A percentile compares a stretch with the other conserved stretches of the same genome.
phyloP scores from a whole-genome alignment of 768 basidiomycete genomes.

The Boletus rubropictus region DNA sequence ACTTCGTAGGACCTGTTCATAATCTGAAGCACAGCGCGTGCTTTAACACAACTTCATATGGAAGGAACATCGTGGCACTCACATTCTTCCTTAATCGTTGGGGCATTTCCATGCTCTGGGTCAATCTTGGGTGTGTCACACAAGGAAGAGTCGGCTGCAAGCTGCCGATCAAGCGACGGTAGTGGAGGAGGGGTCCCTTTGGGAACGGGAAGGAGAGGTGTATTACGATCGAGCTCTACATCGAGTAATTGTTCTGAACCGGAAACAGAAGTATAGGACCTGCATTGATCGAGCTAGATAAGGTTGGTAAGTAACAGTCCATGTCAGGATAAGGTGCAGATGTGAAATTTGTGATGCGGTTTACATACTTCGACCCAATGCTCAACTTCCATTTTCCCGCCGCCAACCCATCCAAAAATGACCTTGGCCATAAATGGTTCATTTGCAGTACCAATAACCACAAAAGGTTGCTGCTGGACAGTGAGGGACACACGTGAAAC shows the following conservation, averaged over 20 bases:
- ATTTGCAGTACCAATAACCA: conserved; percentile 37
- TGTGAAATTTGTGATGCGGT: not conserved
- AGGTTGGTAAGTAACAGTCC: not conserved
- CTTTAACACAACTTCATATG: not conserved
- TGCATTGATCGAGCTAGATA: conserved; percentile 41
- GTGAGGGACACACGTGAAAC: conserved; percentile 30
- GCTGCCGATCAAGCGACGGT: conserved; percentile 27
- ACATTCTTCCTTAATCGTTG: conserved; percentile 16
- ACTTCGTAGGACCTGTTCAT: conserved; percentile 29
- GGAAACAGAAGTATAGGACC: conserved; percentile 29
- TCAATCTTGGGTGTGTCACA: conserved; percentile 1
- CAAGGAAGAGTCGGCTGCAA: not conserved
- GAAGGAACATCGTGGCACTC: conserved; percentile 1
- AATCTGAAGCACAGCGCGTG: conserved; percentile 26
- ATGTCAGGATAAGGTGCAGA: not conserved
- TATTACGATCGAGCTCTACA: conserved; percentile 42
- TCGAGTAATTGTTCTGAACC: conserved; percentile 50
- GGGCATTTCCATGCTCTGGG: not conserved
- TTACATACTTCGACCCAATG: conserved; percentile 48
- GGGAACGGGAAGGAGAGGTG: conserved; percentile 32
- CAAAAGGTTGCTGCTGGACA: conserved; percentile 36
- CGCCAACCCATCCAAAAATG: conserved; percentile 37
- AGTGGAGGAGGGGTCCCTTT: conserved; percentile 19
- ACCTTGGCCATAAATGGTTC: conserved; percentile 42
- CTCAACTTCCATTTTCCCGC: conserved; percentile 41